A percentile compares a stretch with the other conserved stretches of the same genome.
Conservation (phyloP, 2,329 filamentous ascomycete genomes). For the Sclerotinia minor region DNA sequence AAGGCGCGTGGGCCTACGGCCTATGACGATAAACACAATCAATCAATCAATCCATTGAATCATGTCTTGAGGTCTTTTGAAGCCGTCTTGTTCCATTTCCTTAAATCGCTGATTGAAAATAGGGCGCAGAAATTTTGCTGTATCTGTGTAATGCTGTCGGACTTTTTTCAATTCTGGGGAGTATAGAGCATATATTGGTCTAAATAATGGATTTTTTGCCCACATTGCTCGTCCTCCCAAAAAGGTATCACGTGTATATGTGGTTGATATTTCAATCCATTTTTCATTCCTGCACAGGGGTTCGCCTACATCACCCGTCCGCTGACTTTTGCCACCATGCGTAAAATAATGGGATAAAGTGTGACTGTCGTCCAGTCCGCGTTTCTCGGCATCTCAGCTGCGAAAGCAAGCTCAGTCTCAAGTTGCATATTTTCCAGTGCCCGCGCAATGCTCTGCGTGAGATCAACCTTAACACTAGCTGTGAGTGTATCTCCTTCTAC, state of each 20-base stretch:
- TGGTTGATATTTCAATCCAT: slow-evolving; percentile 33
- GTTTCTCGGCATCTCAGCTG: slow-evolving; percentile 29
- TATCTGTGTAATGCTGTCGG: slow-evolving; percentile 10
- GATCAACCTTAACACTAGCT: slow-evolving; percentile 31
- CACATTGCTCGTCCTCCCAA: slow-evolving; percentile 10
- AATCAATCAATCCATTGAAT: slow-evolving; percentile 22
- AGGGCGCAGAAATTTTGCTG: slow-evolving; percentile 6
- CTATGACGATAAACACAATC: too few relatives aligned
- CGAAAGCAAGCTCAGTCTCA: slow-evolving; percentile 31
- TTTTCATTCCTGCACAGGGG: slow-evolving; percentile 35
- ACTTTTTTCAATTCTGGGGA: slow-evolving; percentile 11
- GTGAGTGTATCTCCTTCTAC: slow-evolving; percentile 14
- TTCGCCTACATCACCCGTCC: slow-evolving; percentile 39
- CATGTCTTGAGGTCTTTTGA: slow-evolving; percentile 3
- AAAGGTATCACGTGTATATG: slow-evolving; percentile 28
- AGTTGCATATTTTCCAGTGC: slow-evolving; percentile 34
- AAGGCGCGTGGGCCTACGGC: too few relatives aligned
- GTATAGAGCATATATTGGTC: slow-evolving; percentile 14
- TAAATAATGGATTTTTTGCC: slow-evolving; percentile 2
- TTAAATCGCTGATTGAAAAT: slow-evolving; percentile 11
- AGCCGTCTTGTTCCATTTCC: slow-evolving; percentile 6
- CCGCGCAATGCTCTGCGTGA: slow-evolving; percentile 34
- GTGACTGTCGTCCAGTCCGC: slow-evolving; percentile 39
- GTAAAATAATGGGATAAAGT: slow-evolving; percentile 42
- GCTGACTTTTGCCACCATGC: slow-evolving; percentile 45